Percentiles rank a stretch among this genome's conserved stretches.
Evolutionary conservation across 2,329 filamentous ascomycete species (phyloP).

Genomic region (Cordyceps farinosa): DNA sequence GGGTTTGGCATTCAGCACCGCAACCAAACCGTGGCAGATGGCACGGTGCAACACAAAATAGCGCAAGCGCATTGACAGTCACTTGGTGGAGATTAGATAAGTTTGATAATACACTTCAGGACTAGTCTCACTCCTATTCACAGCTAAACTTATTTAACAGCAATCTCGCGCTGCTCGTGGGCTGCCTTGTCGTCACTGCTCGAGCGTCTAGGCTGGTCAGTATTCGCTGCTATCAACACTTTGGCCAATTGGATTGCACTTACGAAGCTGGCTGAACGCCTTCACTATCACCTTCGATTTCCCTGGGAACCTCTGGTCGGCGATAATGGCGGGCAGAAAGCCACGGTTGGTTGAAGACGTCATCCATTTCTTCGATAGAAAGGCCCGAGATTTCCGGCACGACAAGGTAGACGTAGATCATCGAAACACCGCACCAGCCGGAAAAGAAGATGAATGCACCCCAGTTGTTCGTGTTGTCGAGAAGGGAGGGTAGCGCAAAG

Average conservation of each 20-base stretch:
- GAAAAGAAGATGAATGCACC: conserved; percentile 40
- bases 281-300: neutral
- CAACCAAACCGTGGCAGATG: too few species aligned
- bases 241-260: neutral
- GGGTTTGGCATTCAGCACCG: too few species aligned
- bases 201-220: neutral
- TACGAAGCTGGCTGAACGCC: neutral
- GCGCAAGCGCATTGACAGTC: too few species aligned
- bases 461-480: conserved; percentile 33
- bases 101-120: too few species aligned
- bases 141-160: neutral
- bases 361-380: conserved; percentile 33
- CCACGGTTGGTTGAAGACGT: conserved; percentile 29
- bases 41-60: too few species aligned
- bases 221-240: too few species aligned
- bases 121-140: neutral
- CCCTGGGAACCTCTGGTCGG: neutral
- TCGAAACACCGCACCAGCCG: conserved; percentile 31
- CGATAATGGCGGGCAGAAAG: conserved; percentile 28
- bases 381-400: conserved; percentile 36
- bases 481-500: conserved; percentile 30
- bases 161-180: neutral
- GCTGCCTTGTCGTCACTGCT: neutral
- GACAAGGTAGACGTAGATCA: conserved; percentile 35
- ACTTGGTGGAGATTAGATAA: too few species aligned